A percentile compares a stretch with the other conserved stretches of the same genome.
Conservation (phyloP, 2,329 filamentous ascomycete genomes). For the Aspergillus versicolor region DNA sequence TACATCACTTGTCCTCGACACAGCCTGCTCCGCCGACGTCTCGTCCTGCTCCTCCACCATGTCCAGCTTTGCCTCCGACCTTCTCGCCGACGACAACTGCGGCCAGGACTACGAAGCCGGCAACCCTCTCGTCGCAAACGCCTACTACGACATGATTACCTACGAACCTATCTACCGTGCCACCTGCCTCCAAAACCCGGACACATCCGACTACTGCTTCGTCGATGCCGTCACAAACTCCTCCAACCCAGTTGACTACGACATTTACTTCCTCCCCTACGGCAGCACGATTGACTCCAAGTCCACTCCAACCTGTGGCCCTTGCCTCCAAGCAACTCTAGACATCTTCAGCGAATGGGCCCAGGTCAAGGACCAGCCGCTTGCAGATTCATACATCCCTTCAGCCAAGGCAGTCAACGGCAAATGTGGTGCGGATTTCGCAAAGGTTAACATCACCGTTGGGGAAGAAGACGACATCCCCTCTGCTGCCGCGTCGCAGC, state of each 20-base stretch:
- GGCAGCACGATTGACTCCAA: constrained; percentile 68
- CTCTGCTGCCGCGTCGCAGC: background rate
- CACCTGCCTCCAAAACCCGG: constrained; percentile 71
- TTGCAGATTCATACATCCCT: constrained; percentile 66
- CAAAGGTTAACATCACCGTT: constrained; percentile 47
- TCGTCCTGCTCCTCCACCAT: constrained; percentile 67
- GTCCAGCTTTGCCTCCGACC: constrained; percentile 61
- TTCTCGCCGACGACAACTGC: constrained; percentile 66
- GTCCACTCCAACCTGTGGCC: constrained; percentile 70
- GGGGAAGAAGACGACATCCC: constrained; percentile 18
- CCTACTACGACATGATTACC: constrained; percentile 71
- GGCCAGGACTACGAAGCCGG: constrained; percentile 65
- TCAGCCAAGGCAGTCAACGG: constrained; percentile 74
- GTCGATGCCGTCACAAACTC: constrained; percentile 79
- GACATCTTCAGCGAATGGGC: constrained; percentile 71
- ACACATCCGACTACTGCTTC: constrained; percentile 70
- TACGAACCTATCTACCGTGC: constrained; percentile 79
- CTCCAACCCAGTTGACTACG: constrained; percentile 67
- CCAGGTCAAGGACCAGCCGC: constrained; percentile 62
- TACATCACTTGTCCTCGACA: constrained; percentile 76
- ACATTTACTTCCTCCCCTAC: constrained; percentile 82
- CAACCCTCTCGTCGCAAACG: constrained; percentile 70
- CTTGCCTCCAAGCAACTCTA: constrained; percentile 80
- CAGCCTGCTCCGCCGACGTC: constrained; percentile 69
- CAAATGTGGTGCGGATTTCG: constrained; percentile 57